These are phyloP conservation scores for Podaxis rugospora DNA, from an alignment of 768 basidiomycete genomes.

Conservation along the genomic window DNA sequence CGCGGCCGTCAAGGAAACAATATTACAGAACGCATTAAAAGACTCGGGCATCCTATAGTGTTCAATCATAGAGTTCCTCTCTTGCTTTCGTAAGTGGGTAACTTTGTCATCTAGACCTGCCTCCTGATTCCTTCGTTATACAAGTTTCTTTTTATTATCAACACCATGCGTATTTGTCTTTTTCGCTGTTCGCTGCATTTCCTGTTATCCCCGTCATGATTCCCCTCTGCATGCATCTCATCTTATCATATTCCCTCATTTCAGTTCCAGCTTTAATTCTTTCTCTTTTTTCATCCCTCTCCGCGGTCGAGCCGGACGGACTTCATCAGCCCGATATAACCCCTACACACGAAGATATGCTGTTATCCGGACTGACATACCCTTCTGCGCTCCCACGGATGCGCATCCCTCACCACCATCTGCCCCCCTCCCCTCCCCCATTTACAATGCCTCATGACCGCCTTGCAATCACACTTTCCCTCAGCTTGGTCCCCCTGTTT, in stretches of 20 bases:
- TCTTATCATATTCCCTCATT: neutral
- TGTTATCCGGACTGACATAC: neutral
- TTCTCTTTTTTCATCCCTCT: neutral
- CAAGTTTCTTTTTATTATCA: neutral
- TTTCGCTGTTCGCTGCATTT: neutral
- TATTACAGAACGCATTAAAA: constrained; percentile 81
- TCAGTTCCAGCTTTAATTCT: neutral
- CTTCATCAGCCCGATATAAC: neutral
- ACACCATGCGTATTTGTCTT: neutral
- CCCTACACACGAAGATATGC: neutral
- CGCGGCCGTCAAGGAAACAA: constrained; percentile 90
- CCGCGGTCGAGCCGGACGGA: neutral
- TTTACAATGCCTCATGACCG: neutral
- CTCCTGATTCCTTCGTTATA: neutral
- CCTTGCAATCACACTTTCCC: neutral
- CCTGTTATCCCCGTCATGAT: neutral
- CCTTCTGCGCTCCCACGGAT: too few relatives aligned
- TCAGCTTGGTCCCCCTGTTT: neutral
- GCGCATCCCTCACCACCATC: neutral
- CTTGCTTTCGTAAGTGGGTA: constrained; percentile 3
- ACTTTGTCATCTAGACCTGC: neutral
- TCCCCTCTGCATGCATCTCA: constrained; percentile 1
- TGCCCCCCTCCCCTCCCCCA: neutral
- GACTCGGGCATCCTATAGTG: constrained; percentile 73
- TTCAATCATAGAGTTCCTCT: neutral